Conservation (phyloP, 1,284 basidiomycete species). For the Tylopilus sp. region DNA sequence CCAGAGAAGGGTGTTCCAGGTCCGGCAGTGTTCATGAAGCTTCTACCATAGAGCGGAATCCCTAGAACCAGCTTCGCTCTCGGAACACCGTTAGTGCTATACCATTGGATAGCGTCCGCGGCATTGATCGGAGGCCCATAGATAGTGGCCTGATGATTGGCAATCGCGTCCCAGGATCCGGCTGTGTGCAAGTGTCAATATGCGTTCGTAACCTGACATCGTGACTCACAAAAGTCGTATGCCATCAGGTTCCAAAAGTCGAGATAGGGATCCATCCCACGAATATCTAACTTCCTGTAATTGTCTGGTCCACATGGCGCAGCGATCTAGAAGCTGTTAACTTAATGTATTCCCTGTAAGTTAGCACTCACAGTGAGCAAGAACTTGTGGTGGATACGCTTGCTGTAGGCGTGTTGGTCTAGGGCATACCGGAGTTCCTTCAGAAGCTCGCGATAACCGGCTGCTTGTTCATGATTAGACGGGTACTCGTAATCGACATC, state of each 20-base stretch:
- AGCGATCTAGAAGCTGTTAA: conserved; percentile 58
- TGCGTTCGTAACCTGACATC: conserved; percentile 10
- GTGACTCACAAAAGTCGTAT: conserved; percentile 68
- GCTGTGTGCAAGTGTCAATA: conserved; percentile 40
- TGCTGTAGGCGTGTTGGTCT: conserved; percentile 61
- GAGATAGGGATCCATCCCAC: conserved; percentile 83
- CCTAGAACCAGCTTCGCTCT: conserved; percentile 85
- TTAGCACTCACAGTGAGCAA: conserved; percentile 61
- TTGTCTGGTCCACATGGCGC: conserved; percentile 91
- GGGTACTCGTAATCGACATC: conserved; percentile 90
- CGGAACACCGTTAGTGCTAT: conserved; percentile 66
- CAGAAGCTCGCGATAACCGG: conserved; percentile 69
- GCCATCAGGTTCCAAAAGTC: conserved; percentile 99
- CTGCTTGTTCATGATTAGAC: conserved; percentile 62
- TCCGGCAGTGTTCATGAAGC: conserved; percentile 84
- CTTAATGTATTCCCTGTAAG: not conserved
- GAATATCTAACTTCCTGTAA: conserved; percentile 72
- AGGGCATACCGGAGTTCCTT: conserved; percentile 66
- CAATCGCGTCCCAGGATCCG: conserved; percentile 75
- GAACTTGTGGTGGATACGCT: conserved; percentile 61
- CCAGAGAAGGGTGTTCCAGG: conserved; percentile 78
- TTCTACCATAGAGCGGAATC: conserved; percentile 88
- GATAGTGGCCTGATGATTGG: conserved; percentile 89
- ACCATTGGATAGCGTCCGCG: conserved; percentile 72
- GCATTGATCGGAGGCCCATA: conserved; percentile 65